Percentiles rank a stretch among this genome's conserved stretches.
phyloP scores from a whole-genome alignment of 345 rosid species.

The Eucalyptus dawsonii region DNA sequence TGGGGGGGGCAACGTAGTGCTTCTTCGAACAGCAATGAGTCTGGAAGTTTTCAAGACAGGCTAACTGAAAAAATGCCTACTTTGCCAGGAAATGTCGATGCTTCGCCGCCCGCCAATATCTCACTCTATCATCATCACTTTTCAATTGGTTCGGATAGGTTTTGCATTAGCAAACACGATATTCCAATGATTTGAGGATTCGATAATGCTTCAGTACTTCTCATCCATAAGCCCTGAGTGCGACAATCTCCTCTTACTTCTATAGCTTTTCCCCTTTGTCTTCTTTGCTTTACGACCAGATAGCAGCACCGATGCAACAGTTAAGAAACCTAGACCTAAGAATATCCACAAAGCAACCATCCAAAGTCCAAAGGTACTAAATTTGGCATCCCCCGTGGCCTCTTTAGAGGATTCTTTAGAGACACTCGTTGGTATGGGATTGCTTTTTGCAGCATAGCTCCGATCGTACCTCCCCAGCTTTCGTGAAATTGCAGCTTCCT shows the following conservation, averaged over 20 bases:
- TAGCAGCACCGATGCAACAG: slow-evolving; percentile 42
- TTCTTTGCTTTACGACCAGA: slow-evolving; percentile 47
- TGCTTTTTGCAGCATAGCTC: slow-evolving; percentile 6
- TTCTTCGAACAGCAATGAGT: not conserved
- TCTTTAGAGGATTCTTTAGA: slow-evolving; percentile 5
- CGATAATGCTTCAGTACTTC: slow-evolving; percentile 24
- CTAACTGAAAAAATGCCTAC: not conserved
- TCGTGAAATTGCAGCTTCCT: slow-evolving; percentile 22
- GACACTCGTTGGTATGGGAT: slow-evolving; percentile 4
- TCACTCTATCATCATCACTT: not conserved
- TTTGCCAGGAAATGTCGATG: not conserved
- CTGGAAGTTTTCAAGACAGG: not conserved
- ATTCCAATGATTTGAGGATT: not conserved
- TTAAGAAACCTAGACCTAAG: slow-evolving; percentile 65
- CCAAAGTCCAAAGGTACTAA: slow-evolving; percentile 65
- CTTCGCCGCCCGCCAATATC: not conserved
- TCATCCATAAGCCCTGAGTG: slow-evolving; percentile 34
- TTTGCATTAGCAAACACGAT: not conserved
- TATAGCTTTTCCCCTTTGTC: slow-evolving; percentile 40
- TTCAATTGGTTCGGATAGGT: not conserved
- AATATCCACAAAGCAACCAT: slow-evolving; percentile 54
- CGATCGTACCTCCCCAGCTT: slow-evolving; percentile 23
- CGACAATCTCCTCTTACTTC: slow-evolving; percentile 49
- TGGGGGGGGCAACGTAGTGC: not conserved
- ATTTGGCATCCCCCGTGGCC: slow-evolving; percentile 23